Base-by-base conservation (phyloP, 176 grass and related monocot genomes). In the Aechmea fasciata region DNA sequence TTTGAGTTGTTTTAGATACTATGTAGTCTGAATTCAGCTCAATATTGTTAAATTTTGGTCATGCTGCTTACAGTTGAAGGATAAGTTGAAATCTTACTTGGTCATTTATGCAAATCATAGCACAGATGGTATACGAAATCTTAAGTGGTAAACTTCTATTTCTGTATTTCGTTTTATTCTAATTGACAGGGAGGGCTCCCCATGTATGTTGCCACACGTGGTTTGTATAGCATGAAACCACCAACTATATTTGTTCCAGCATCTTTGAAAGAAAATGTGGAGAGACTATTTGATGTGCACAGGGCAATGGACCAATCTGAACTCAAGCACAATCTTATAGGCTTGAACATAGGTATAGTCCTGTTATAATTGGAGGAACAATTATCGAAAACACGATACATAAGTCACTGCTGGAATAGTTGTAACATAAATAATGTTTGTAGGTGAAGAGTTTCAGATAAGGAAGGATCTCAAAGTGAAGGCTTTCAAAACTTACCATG, bases 191-290 rank as follows among this genome's bases (percentile, higher is more conserved):
- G 89, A 52, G 93, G 93, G 15, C 81, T 97, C 2, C 89, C 93
- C 65, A 92, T 97, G 89, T 97, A 97, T 79, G 93, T 97, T 25
- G 89, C 93, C 67, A 92, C 93, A 52, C 83, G 93, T 17, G 93
- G 86, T 10, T 74, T 97, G 17, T 97, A 90, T 53, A 75, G 77
- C 47, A 69, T 87, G 79, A 85, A 83, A 48, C 83, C 89, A 22
- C 93, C 93, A 71, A 97, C 89, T 57, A 97, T 97, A 69, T 92
- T 97, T 81, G 73, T 97, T 47, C 93, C 89, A 1, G 65, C 63
- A 20, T 87, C 65, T 81, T 77, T 97, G 64, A 80, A 25, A 69
- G 81, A 90, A 25, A 80, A 81, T 67, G 86, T 97, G 3, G 93
- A 87, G 51, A 69, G 69, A 25, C 75, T 97, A 13, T 92, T 97